Evolutionary conservation across 495 filamentous ascomycete genomes (phyloP), one percentile per base, ranked within the genome.

Genomic region (Oidiodendron maius): DNA sequence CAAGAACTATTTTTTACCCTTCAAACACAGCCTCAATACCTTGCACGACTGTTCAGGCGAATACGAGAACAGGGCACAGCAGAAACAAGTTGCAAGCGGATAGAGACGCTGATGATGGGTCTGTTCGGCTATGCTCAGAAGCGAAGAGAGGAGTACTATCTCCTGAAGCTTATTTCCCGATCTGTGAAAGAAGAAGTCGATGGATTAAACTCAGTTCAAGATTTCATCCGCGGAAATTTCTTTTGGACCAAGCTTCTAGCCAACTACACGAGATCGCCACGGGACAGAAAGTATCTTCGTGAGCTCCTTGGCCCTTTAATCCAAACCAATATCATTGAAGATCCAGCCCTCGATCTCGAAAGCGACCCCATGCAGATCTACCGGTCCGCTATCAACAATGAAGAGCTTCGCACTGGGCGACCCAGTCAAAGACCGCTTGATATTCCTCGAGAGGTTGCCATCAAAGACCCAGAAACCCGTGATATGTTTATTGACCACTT

Each of bases 351-450:
- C 43, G 91, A 97, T 56, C 74, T 99, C 13, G 93, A 99, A 65
- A 96, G 91, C 59, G 93, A 99, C 61, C 93, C 93, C 0, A 85
- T 97, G 72, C 91, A 96, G 56, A 99, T 99, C 42, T 96, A 99
- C 67, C 80, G 88, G 20, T 91, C 89, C 11, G 80, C 84, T 10
- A 90, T 97, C 66, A 96, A 95, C 63, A 93, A 97, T 57, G 93
- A 99, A 64, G 91, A 99, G 63, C 80, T 99, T 28, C 83, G 86
- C 4, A 97, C 93, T 0, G 93, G 93, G 20, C 83, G 80, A 56
- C 77, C 86, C 28, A 95, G 89, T 63, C 76, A 73, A 28, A 77
- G 91, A 41, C 81, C 76, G 20, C 81, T 87, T 6, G 86, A 94
- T 53, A 81, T 99, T 39, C 81, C 89, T 3, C 78, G 89, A 34